Evolutionary conservation across 2,329 filamentous ascomycete genomes (phyloP), one percentile per base, ranked within the genome.

Genomic region (Zasmidium citrigriseum): DNA sequence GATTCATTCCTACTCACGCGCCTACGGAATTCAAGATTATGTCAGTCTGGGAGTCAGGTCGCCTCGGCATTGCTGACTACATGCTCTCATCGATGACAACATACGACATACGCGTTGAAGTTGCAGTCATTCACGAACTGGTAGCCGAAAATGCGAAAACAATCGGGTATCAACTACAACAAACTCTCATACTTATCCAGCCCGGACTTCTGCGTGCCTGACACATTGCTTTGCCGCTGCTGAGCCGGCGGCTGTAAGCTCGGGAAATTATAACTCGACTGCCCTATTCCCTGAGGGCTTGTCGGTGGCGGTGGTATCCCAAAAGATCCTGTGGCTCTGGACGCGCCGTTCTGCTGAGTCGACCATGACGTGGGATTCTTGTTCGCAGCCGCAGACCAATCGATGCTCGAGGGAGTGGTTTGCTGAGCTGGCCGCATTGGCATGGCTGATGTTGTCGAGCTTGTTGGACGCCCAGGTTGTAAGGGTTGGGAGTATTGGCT

Each of bases 131-230:
- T n/a, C n/a, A n/a, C n/a, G n/a, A n/a, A n/a, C n/a, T n/a, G n/a
- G n/a, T n/a, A n/a, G n/a, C n/a, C n/a, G n/a, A n/a, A n/a, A n/a
- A n/a, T n/a, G n/a, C n/a, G n/a, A n/a, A 41, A 41, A 4, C 34
- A 41, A 41, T 16, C 14, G 34, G 34, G 34, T 41, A 41, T 41
- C 34, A 41, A 21, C 66, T 62, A 89, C 65, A 89, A 72, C 64
- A 89, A 70, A 75, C 87, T 89, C 72, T 87, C 83, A 64, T 89
- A 89, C 75, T 86, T 87, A 73, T 88, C 86, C 74, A 89, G 76
- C 0, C 86, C 85, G 54, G 53, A 59, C 59, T 64, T 66, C 55
- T 60, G 50, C 52, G 48, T 46, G 18, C 46, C 38, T 7, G 48
- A 46, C 25, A 47, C 23, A 29, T 25, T 23, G 45, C 67, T 65